phyloP scores from a whole-genome alignment of 164 flowering plant genomes.

The Tinospora cordifolia region DNA sequence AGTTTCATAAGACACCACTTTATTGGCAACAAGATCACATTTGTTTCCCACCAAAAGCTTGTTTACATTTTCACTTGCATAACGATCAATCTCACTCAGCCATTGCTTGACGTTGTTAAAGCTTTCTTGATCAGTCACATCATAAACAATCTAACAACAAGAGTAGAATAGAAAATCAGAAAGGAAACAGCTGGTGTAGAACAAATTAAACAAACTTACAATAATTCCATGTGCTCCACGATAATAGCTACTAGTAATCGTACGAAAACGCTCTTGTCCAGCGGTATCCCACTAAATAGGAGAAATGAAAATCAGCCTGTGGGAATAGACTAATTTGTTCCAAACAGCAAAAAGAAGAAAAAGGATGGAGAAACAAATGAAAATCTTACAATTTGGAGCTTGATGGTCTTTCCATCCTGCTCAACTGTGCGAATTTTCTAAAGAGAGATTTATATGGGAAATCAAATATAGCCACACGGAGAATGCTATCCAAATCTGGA shows the following conservation, averaged over 20 bases:
- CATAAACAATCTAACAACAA: constrained; percentile 27
- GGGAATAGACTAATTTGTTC: neutral
- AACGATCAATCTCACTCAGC: constrained; percentile 33
- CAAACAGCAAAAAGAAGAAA: neutral
- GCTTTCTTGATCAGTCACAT: constrained; percentile 34
- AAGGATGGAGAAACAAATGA: neutral
- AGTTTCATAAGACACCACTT: constrained; percentile 30
- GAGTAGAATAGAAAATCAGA: neutral
- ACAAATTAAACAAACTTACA: constrained; percentile 28
- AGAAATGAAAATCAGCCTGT: neutral
- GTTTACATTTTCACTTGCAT: constrained; percentile 35
- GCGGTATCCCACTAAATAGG: constrained; percentile 72
- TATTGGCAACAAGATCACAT: constrained; percentile 29
- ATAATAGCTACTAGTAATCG: constrained; percentile 84
- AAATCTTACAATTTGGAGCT: constrained; percentile 39
- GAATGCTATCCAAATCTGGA: neutral
- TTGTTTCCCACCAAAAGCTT: constrained; percentile 36
- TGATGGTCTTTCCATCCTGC: constrained; percentile 42
- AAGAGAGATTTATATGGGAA: neutral
- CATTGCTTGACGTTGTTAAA: constrained; percentile 36
- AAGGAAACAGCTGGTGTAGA: neutral
- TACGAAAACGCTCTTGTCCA: constrained; percentile 77
- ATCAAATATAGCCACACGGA: neutral
- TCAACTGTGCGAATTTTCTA: constrained; percentile 47
- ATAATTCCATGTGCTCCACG: constrained; percentile 86